Evolutionary conservation across 805 yeast species (phyloP), one percentile per base, ranked within the genome.

Genomic region (Torulaspora franciscae): DNA sequence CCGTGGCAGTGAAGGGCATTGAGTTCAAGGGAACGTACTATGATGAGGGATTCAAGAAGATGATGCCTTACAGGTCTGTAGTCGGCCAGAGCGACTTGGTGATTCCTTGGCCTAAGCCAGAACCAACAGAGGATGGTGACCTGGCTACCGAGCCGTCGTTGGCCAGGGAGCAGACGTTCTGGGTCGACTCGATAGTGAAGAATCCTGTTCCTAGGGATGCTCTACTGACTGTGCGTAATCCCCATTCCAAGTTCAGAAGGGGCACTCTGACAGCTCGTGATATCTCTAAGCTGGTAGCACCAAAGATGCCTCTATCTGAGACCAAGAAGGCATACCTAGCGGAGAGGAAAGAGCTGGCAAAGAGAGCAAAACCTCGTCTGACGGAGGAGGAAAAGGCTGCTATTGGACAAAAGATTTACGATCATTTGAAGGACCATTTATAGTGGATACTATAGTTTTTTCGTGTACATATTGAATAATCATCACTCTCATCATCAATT

Each of bases 61-160:
- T 83, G 74, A 67, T 87, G 70, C 95, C 95, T 25, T 78, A 77
- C 47, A 79, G 98, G 65, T 77, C 79, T 54, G 87, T 90, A 22
- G 76, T 76, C 51, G 81, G 85, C 54, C 81, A 83, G 55, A 78
- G 76, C 33, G 75, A 79, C 42, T 69, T 87, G 42, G 77, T 80
- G 19, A 81, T 90, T 40, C 97, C 97, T 43, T 91, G 95, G 95
- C 90, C 93, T 1, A 79, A 73, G 27, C 51, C 50, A 5, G 62
- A 63, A 17, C 53, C 61, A 6, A 52, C 65, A 0, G 77, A 76
- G 50, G 88, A 81, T 52, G 81, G 80, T 40, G 67, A 61, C 25
- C 70, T 77, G 51, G 77, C 81, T 3, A 85, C 95, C 1, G 61
- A 66, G 5, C 74, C 76, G 24, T 77, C 71, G 7, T 65, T 69